Percentiles rank a stretch among this genome's conserved stretches.
These are phyloP conservation scores for Sclerotinia borealis DNA, from an alignment of 2,329 filamentous ascomycete genomes.

Conservation along the genomic window DNA sequence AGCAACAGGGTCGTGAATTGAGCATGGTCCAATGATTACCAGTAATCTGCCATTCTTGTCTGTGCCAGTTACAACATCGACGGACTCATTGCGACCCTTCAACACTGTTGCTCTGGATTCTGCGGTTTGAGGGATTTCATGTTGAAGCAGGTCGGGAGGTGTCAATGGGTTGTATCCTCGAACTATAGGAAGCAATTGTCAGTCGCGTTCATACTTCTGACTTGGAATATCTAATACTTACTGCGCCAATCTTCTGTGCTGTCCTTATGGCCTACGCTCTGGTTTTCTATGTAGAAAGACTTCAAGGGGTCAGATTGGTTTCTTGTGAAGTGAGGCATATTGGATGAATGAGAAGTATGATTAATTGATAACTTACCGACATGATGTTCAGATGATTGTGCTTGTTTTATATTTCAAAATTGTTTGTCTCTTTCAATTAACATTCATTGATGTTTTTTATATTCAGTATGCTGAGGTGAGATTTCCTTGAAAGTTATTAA, in stretches of 20 bases:
- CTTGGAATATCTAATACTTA: conserved; percentile 40
- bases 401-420: background rate
- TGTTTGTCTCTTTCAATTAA: background rate
- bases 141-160: conserved; percentile 87
- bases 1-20: conserved; percentile 88
- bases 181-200: background rate
- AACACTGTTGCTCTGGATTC: conserved; percentile 48
- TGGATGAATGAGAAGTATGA: background rate
- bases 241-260: conserved; percentile 78
- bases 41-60: conserved; percentile 54
- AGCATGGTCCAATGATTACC: conserved; percentile 91
- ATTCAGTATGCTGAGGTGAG: conserved; percentile 1
- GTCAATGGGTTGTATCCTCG: conserved; percentile 85
- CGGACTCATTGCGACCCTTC: conserved; percentile 55
- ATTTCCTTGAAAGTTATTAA: background rate
- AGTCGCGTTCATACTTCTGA: conserved; percentile 1
- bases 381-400: background rate
- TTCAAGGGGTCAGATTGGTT: conserved; percentile 31
- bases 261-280: conserved; percentile 68
- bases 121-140: conserved; percentile 65
- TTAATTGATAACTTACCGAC: conserved; percentile 8
- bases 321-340: conserved; percentile 7
- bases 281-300: conserved; percentile 71
- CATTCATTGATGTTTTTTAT: background rate
- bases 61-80: conserved; percentile 62